phyloP scores from a whole-genome alignment of 139 green algal species.

The Micromonas commoda region DNA sequence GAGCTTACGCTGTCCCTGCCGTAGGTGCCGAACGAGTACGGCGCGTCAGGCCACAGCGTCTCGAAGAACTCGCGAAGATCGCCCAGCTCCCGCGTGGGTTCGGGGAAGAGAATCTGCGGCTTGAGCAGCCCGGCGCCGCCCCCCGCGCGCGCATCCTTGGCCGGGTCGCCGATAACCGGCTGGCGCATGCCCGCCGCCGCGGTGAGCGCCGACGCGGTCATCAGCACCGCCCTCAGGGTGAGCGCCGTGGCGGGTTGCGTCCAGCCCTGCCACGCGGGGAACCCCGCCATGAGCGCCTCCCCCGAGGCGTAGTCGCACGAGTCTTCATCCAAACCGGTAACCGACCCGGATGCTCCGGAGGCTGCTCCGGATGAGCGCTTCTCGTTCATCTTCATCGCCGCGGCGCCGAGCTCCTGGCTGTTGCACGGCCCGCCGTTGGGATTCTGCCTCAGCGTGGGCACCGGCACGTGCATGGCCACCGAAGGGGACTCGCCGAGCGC shows the following conservation, averaged over 20 bases:
- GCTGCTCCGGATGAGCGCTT: background rate
- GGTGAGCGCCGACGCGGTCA: background rate
- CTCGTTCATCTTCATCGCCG: background rate
- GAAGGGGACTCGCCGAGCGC: conserved; percentile 2
- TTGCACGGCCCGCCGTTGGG: background rate
- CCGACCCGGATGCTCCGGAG: background rate
- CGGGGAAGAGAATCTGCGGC: background rate
- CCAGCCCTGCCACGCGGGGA: background rate
- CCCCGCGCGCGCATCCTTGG: background rate
- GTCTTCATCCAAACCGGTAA: background rate
- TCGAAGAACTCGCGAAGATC: background rate
- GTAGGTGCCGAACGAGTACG: conserved; percentile 13
- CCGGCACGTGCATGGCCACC: conserved; percentile 20
- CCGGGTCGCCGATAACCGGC: background rate
- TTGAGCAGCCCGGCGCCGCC: background rate
- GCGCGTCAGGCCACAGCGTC: conserved; percentile 1
- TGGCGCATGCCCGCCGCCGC: background rate
- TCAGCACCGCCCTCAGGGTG: conserved; percentile 11
- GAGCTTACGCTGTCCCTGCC: background rate
- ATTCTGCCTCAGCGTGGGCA: background rate
- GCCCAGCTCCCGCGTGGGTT: background rate
- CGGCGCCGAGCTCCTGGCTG: background rate
- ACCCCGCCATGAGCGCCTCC: background rate
- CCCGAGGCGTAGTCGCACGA: background rate
- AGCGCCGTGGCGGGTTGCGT: conserved; percentile 5